phyloP scores from a whole-genome alignment of 768 basidiomycete species.

The Asterophora parasitica region DNA sequence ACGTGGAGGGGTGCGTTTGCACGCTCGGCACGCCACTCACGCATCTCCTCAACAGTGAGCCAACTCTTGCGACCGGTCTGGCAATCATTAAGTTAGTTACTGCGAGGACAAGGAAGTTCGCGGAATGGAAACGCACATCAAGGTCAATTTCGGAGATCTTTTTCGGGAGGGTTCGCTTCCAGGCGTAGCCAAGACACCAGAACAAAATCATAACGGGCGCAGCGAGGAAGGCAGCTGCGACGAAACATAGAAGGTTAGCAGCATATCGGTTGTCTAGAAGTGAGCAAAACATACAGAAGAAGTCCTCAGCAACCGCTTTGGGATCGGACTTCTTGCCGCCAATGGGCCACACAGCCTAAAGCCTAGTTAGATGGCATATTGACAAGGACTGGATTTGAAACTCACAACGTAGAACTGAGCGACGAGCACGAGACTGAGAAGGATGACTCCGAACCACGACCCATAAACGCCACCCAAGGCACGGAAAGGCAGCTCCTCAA shows the following conservation, averaged over 20 bases:
- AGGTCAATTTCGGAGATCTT: constrained; percentile 36
- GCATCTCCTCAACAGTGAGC: constrained; percentile 42
- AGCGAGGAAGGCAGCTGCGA: constrained; percentile 34
- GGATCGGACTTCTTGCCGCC: constrained; percentile 29
- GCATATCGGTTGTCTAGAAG: background rate
- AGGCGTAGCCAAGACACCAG: constrained; percentile 32
- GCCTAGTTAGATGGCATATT: background rate
- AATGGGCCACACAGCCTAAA: constrained; percentile 36
- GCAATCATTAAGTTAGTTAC: background rate
- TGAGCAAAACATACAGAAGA: constrained; percentile 31
- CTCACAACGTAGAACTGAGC: constrained; percentile 42
- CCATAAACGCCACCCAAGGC: constrained; percentile 41
- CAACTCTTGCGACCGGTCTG: constrained; percentile 42
- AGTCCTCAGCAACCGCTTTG: constrained; percentile 25
- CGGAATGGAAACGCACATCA: constrained; percentile 23
- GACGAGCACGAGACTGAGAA: constrained; percentile 35
- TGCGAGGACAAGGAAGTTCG: background rate
- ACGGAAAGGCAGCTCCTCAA: constrained; percentile 41
- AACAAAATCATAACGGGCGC: constrained; percentile 36
- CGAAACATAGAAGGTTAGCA: background rate
- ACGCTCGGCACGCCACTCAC: constrained; percentile 37
- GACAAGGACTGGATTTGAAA: background rate
- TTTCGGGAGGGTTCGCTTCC: constrained; percentile 37
- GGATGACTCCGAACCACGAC: constrained; percentile 41
- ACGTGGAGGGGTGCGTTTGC: constrained; percentile 29